Evolutionary conservation across 805 yeast genomes (phyloP).

Genomic region (Metschnikowia cubensis): DNA sequence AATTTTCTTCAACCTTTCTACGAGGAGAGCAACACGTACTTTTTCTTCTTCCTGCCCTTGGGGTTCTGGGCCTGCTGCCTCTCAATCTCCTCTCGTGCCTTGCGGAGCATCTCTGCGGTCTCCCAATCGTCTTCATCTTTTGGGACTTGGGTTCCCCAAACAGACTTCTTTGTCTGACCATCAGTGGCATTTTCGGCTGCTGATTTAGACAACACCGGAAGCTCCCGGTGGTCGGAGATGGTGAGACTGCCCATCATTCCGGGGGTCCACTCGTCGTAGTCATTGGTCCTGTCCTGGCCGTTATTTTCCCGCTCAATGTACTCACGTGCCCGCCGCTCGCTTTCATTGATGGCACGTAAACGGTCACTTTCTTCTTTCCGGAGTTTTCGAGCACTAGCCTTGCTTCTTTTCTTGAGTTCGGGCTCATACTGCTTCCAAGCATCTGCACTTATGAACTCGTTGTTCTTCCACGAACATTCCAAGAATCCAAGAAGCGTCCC

Average conservation of each 20-base stretch:
- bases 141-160: conserved; percentile 73
- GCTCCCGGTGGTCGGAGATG: conserved; percentile 36
- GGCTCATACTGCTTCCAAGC: conserved; percentile 45
- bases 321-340: conserved; percentile 54
- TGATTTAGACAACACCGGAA: conserved; percentile 27
- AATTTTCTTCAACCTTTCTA: background rate
- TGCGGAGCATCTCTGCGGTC: conserved; percentile 48
- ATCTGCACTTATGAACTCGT: conserved; percentile 29
- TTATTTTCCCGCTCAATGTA: conserved; percentile 60
- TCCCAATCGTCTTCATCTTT: conserved; percentile 44
- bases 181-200: background rate
- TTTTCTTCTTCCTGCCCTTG: conserved; percentile 41
- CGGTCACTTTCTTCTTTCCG: conserved; percentile 60
- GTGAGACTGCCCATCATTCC: conserved; percentile 31
- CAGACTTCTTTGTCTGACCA: conserved; percentile 34
- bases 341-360: conserved; percentile 50
- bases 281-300: conserved; percentile 24
- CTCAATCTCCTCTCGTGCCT: conserved; percentile 47
- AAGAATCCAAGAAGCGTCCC: conserved; percentile 82
- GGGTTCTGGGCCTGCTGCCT: conserved; percentile 20
- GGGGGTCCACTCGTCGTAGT: conserved; percentile 18
- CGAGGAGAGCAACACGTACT: conserved; percentile 34
- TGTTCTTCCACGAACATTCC: conserved; percentile 75
- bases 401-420: conserved; percentile 57
- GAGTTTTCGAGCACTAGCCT: conserved; percentile 44